Conservation (phyloP, 2,329 filamentous ascomycete genomes). For the Xylaria polymorpha region DNA sequence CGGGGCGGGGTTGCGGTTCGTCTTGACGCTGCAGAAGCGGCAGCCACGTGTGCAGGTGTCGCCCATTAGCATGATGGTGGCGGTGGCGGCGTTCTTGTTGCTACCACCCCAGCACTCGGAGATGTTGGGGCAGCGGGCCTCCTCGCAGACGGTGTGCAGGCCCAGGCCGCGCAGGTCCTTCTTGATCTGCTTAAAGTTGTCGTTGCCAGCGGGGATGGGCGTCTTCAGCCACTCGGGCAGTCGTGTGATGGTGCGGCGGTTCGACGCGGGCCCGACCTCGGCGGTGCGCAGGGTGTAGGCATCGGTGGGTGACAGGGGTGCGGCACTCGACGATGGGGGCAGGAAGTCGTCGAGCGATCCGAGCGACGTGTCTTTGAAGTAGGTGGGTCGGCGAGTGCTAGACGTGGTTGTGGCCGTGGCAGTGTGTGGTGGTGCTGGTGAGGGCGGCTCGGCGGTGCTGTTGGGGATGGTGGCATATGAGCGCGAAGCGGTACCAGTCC, state of each 20-base stretch:
- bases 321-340: conserved; percentile 53
- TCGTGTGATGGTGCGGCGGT: conserved; percentile 74
- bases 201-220: conserved; percentile 82
- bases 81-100: conserved; percentile 89
- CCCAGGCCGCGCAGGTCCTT: conserved; percentile 88
- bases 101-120: conserved; percentile 97
- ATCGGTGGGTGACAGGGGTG: conserved; percentile 62
- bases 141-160: conserved; percentile 96
- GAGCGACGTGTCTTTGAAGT: conserved; percentile 70
- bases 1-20: conserved; percentile 76
- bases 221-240: conserved; percentile 97
- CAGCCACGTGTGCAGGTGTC: conserved; percentile 97
- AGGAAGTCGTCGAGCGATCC: conserved; percentile 71
- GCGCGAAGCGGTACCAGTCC: conserved; percentile 35
- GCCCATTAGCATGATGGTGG: conserved; percentile 99
- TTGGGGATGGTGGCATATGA: conserved; percentile 50
- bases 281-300: conserved; percentile 71
- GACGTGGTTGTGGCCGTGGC: conserved; percentile 22
- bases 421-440: conserved; percentile 24
- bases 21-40: conserved; percentile 98
- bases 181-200: conserved; percentile 95
- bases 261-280: conserved; percentile 71
- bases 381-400: conserved; percentile 56
- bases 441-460: conserved; percentile 37
- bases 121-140: conserved; percentile 97